phyloP scores from a whole-genome alignment of 768 basidiomycete species.

The Daedalea quercina region DNA sequence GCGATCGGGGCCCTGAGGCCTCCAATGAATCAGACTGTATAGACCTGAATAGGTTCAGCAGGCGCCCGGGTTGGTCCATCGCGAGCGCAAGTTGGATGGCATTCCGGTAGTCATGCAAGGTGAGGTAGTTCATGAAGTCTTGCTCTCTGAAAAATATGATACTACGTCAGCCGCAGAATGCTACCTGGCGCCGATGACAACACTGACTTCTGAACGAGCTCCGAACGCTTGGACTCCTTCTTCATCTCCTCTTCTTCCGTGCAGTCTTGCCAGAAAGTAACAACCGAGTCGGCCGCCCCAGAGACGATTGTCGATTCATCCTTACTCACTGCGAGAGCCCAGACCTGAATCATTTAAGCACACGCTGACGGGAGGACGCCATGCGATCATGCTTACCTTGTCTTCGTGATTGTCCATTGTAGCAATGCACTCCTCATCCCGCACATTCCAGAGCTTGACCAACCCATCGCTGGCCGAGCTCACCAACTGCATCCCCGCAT shows the following conservation, averaged over 20 bases:
- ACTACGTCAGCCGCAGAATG: too few relatives aligned
- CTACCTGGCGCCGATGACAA: not conserved
- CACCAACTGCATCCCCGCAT: conserved; percentile 76
- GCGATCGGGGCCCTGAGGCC: not conserved
- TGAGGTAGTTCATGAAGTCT: conserved; percentile 87
- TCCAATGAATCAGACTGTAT: conserved; percentile 31
- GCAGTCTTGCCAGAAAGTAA: conserved; percentile 96
- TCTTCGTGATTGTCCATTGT: conserved; percentile 98
- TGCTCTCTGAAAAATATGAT: conserved; percentile 79
- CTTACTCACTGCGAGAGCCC: conserved; percentile 81
- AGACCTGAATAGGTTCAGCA: conserved; percentile 71
- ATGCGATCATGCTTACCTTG: conserved; percentile 77
- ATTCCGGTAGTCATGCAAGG: conserved; percentile 80
- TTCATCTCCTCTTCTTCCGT: conserved; percentile 78
- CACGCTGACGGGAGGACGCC: too few relatives aligned
- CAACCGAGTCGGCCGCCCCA: conserved; percentile 91
- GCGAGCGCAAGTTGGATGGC: conserved; percentile 89
- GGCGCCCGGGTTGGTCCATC: conserved; percentile 89
- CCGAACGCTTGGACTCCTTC: conserved; percentile 64
- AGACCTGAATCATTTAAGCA: conserved; percentile 59
- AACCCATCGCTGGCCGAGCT: conserved; percentile 91
- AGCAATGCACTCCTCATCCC: conserved; percentile 77
- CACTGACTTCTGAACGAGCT: conserved; percentile 69
- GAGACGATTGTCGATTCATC: conserved; percentile 87
- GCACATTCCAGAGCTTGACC: conserved; percentile 92